These are phyloP conservation scores for Candida sithepensis DNA, from an alignment of 805 yeast species.

Conservation along the genomic window DNA sequence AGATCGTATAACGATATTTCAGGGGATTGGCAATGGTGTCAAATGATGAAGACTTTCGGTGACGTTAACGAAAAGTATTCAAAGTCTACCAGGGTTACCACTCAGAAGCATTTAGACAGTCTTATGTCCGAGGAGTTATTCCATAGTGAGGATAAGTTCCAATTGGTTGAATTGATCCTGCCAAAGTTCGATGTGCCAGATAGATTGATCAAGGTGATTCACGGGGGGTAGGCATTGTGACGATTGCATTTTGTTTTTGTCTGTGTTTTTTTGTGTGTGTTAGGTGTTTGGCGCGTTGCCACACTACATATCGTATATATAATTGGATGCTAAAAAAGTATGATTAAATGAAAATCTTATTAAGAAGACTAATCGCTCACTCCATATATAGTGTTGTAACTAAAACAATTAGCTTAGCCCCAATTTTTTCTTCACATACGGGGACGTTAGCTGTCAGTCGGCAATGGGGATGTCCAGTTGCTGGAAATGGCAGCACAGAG, in stretches of 20 bases:
- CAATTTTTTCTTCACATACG: too few relatives aligned
- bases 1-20: slow-evolving; percentile 49
- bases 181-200: slow-evolving; percentile 62
- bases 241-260: neutral
- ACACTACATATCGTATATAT: too few relatives aligned
- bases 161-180: slow-evolving; percentile 57
- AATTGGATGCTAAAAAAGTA: too few relatives aligned
- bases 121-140: slow-evolving; percentile 34
- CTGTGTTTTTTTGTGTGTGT: neutral
- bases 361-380: too few relatives aligned
- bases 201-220: slow-evolving; percentile 33
- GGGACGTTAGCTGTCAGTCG: too few relatives aligned
- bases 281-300: too few relatives aligned
- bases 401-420: too few relatives aligned
- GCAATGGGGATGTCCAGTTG: too few relatives aligned
- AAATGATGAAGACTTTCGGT: slow-evolving; percentile 65
- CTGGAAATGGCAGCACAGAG: too few relatives aligned
- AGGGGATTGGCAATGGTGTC: slow-evolving; percentile 61
- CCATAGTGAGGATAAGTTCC: slow-evolving; percentile 34
- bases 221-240: neutral
- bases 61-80: slow-evolving; percentile 36
- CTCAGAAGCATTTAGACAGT: slow-evolving; percentile 34
- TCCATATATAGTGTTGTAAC: too few relatives aligned
- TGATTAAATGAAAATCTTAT: too few relatives aligned
- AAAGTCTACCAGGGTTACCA: slow-evolving; percentile 32